These are phyloP conservation scores for Crithidia fasciculata DNA, from an alignment of 208 protist genomes.

Conservation along the genomic window DNA sequence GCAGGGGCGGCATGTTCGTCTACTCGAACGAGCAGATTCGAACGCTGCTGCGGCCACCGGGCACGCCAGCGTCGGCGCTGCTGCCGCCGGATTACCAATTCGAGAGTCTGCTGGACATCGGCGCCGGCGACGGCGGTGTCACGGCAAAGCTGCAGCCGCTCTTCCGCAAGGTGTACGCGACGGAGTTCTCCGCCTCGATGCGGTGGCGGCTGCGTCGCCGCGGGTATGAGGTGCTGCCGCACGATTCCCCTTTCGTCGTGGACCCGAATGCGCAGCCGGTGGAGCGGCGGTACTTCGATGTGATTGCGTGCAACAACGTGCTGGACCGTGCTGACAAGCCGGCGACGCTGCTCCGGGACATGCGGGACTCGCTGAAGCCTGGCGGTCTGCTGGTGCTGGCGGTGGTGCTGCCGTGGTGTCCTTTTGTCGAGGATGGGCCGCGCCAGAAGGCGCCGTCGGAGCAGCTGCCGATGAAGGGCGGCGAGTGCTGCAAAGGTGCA, in stretches of 20 bases:
- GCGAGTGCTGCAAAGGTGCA: slow-evolving; percentile 77
- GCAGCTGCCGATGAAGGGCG: slow-evolving; percentile 78
- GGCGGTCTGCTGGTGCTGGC: slow-evolving; percentile 71
- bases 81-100: slow-evolving; percentile 23
- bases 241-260: slow-evolving; percentile 54
- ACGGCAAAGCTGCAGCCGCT: slow-evolving; percentile 65
- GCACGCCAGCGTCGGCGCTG: slow-evolving; percentile 3
- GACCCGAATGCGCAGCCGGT: background rate
- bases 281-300: slow-evolving; percentile 60
- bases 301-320: slow-evolving; percentile 84
- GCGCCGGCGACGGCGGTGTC: slow-evolving; percentile 85
- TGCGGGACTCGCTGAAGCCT: slow-evolving; percentile 69
- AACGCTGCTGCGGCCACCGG: slow-evolving; percentile 45
- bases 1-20: slow-evolving; percentile 82
- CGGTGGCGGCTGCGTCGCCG: slow-evolving; percentile 76
- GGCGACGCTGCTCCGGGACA: slow-evolving; percentile 54
- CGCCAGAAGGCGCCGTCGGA: slow-evolving; percentile 64
- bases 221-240: slow-evolving; percentile 72
- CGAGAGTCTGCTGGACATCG: slow-evolving; percentile 44
- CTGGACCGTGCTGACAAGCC: slow-evolving; percentile 83
- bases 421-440: slow-evolving; percentile 78
- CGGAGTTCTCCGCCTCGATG: slow-evolving; percentile 80
- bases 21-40: slow-evolving; percentile 71
- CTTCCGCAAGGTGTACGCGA: slow-evolving; percentile 60
- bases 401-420: slow-evolving; percentile 90